phyloP scores from a whole-genome alignment of 1,139 yeast genomes.

The Candida sp. region DNA sequence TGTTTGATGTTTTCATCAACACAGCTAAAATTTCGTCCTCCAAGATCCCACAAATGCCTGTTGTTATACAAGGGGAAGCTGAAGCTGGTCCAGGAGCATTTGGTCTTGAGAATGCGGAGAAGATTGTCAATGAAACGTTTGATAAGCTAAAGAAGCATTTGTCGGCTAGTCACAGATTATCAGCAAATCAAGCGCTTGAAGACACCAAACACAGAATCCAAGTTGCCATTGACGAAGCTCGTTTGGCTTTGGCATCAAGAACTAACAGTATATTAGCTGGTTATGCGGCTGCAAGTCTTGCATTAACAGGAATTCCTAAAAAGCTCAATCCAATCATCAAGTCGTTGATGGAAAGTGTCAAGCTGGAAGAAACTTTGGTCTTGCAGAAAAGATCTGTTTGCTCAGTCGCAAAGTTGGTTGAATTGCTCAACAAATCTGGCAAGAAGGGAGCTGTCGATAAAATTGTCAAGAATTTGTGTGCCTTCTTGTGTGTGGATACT shows the following conservation, averaged over 20 bases:
- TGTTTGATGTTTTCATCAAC: conserved; percentile 78
- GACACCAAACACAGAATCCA: conserved; percentile 76
- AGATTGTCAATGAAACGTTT: conserved; percentile 67
- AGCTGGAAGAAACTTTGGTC: conserved; percentile 68
- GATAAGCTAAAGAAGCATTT: conserved; percentile 66
- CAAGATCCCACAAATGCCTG: conserved; percentile 83
- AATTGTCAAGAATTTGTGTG: conserved; percentile 88
- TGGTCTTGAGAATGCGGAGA: conserved; percentile 76
- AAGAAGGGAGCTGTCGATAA: conserved; percentile 85
- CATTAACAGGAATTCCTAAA: conserved; percentile 70
- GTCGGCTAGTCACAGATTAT: conserved; percentile 73
- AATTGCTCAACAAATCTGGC: conserved; percentile 55
- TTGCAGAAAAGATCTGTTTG: conserved; percentile 76
- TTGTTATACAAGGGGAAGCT: conserved; percentile 91
- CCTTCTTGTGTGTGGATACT: conserved; percentile 93
- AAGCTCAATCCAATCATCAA: conserved; percentile 90
- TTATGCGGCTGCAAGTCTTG: conserved; percentile 75
- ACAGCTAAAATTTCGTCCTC: conserved; percentile 76
- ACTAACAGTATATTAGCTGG: conserved; percentile 70
- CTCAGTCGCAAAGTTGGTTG: conserved; percentile 68
- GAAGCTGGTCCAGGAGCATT: conserved; percentile 98
- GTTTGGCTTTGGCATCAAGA: conserved; percentile 55
- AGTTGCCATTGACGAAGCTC: conserved; percentile 74
- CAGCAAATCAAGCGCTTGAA: conserved; percentile 75
- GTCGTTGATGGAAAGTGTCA: conserved; percentile 92